Evolutionary conservation across 129 eudicot genomes (phyloP).

Genomic region (Glebionis coronaria): DNA sequence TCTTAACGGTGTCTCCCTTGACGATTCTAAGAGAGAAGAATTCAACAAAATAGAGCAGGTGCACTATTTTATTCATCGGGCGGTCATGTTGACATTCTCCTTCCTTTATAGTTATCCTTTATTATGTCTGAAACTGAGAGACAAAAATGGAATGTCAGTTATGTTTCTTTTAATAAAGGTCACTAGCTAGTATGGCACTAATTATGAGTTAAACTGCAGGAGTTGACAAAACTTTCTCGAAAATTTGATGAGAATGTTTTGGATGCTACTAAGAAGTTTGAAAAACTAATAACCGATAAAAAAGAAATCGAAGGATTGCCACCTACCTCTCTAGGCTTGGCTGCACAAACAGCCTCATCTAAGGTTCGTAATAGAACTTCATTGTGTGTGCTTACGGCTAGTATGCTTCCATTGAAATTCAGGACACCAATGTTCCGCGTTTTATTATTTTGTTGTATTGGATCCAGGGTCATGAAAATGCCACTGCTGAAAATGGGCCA

Average conservation of each 20-base stretch:
- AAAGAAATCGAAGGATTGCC: slow-evolving; percentile 90
- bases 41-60: slow-evolving; percentile 92
- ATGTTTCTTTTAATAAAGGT: background rate
- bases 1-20: slow-evolving; percentile 85
- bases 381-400: background rate
- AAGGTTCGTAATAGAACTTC: slow-evolving; percentile 39
- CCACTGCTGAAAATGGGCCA: slow-evolving; percentile 89
- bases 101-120: background rate
- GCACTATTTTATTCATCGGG: background rate
- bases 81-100: background rate
- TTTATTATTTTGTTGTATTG: slow-evolving; percentile 8
- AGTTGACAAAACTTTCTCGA: slow-evolving; percentile 72
- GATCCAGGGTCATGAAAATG: slow-evolving; percentile 88
- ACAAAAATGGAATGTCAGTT: background rate
- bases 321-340: slow-evolving; percentile 74
- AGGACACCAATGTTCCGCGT: slow-evolving; percentile 1
- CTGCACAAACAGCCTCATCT: slow-evolving; percentile 83
- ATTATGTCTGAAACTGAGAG: background rate
- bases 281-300: slow-evolving; percentile 73
- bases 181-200: background rate
- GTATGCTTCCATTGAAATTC: background rate
- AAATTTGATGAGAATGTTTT: slow-evolving; percentile 81
- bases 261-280: slow-evolving; percentile 91
- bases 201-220: slow-evolving; percentile 38
- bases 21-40: slow-evolving; percentile 77